Evolutionary conservation across 345 rosid species (phyloP).

Genomic region (Salix brachista): DNA sequence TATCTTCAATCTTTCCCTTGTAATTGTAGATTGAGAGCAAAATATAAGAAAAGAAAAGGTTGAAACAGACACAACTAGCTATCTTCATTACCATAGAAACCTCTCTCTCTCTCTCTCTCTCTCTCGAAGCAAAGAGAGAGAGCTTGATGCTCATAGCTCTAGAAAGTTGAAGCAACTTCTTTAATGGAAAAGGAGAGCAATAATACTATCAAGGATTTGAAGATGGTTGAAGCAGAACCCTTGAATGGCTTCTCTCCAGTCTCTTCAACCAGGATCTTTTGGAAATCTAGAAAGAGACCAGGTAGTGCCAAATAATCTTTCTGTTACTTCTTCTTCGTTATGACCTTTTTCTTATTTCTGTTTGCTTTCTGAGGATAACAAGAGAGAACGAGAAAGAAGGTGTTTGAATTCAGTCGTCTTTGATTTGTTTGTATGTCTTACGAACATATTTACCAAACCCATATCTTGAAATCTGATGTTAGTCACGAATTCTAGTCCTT

Average conservation of each 20-base stretch:
- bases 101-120: too few relatives aligned
- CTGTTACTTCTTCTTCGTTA: not conserved
- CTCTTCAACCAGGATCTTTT: conserved; percentile 57
- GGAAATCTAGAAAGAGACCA: conserved; percentile 82
- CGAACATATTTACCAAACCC: not conserved
- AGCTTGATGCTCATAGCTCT: not conserved
- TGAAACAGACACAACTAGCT: not conserved
- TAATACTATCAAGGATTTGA: not conserved
- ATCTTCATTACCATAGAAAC: not conserved
- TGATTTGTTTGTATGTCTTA: not conserved
- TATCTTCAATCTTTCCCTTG: not conserved
- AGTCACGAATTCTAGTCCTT: not conserved
- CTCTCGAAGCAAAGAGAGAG: not conserved
- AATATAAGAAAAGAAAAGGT: not conserved
- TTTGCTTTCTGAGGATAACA: not conserved
- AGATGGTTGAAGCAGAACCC: conserved; percentile 31
- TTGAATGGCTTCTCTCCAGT: conserved; percentile 71
- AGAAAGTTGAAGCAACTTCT: not conserved
- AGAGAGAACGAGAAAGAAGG: not conserved
- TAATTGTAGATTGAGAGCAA: not conserved
- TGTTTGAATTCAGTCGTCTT: not conserved
- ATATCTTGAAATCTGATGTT: not conserved
- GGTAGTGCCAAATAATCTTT: conserved; percentile 25
- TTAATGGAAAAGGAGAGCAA: conserved; percentile 31
- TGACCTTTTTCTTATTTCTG: not conserved